Evolutionary conservation across 176 grass and related monocot genomes (phyloP), one percentile per base, ranked within the genome.

Genomic region (Hyparrhenia diplandra): DNA sequence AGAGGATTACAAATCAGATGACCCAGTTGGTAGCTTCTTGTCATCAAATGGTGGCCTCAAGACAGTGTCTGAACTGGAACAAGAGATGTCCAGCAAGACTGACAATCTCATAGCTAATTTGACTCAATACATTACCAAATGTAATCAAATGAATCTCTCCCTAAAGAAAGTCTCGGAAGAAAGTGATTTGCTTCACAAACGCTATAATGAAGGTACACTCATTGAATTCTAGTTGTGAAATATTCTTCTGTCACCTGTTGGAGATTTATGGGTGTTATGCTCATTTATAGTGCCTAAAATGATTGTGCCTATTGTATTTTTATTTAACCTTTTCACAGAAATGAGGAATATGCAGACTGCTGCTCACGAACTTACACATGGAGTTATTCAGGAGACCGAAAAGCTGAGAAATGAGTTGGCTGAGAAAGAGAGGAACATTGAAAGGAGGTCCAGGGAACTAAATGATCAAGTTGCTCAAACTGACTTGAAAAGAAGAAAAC

Each of bases 401-500:
- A 64, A 74, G 10, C 66, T 89, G 30, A 83, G 66, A 45, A 80
- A 71, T 35, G 57, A 92, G 11, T 78, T 89, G 76, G 84, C 66
- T 66, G 67, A 86, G 17, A 86, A 89, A 86, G 75, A 86, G 68
- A 62, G 32, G 4, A 20, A 55, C 45, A 75, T 89, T 32, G 73
- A 82, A 73, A 78, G 40, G 76, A 84, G 72, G 68, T 54, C 55
- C 10, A 87, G 77, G 55, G 66, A 84, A 63, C 67, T 87, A 49
- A 79, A 41, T 28, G 79, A 89, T 42, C 58, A 77, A n/a, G 84
- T 81, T 63, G 83, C 80, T 83, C 87, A 84, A 81, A 92, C 77
- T 67, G 90, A 89, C 23, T 58, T 86, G 63, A 87, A 92, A 51
- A 87, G 75, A 77, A 92, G 64, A 83, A 92, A 89, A 24, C 12